Percentiles rank a stretch among this genome's conserved stretches.
phyloP scores from a whole-genome alignment of 768 basidiomycete genomes.

The Hypholoma sublateritium region DNA sequence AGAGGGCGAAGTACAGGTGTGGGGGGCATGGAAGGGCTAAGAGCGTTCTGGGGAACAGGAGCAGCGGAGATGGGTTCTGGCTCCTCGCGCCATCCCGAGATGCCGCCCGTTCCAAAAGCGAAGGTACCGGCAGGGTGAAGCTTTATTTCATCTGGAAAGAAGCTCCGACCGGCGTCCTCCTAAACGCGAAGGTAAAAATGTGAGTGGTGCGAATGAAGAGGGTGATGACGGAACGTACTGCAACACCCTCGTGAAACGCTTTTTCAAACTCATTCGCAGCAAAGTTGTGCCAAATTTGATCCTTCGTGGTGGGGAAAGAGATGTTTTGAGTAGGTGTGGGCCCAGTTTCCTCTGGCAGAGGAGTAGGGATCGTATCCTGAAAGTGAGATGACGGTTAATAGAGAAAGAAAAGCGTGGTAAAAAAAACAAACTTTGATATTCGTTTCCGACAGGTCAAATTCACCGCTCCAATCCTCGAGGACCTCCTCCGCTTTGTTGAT shows the following conservation, averaged over 20 bases:
- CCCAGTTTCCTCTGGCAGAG: neutral
- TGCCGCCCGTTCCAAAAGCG: neutral
- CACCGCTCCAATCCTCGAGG: constrained; percentile 5
- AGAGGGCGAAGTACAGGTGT: constrained; percentile 6
- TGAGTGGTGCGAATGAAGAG: no score
- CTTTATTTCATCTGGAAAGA: constrained; percentile 1
- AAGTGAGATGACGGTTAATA: no score
- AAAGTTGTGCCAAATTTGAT: neutral
- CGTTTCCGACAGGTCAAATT: neutral
- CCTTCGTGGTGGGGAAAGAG: neutral
- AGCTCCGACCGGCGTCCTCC: neutral
- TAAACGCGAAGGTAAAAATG: neutral
- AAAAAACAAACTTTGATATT: constrained; percentile 6
- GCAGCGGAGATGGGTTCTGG: neutral
- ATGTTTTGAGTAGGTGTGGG: neutral
- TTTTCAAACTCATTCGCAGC: neutral
- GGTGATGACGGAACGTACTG: neutral
- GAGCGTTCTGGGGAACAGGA: neutral
- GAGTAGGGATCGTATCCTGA: no score
- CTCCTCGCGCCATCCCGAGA: neutral
- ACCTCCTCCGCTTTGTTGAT: constrained; percentile 4
- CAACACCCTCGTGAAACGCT: neutral
- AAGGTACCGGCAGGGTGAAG: neutral
- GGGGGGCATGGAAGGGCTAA: constrained; percentile 5
- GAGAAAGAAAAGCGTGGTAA: neutral